These are phyloP conservation scores for Podospora pseudocomata DNA, from an alignment of 495 filamentous ascomycete species.

Conservation along the genomic window DNA sequence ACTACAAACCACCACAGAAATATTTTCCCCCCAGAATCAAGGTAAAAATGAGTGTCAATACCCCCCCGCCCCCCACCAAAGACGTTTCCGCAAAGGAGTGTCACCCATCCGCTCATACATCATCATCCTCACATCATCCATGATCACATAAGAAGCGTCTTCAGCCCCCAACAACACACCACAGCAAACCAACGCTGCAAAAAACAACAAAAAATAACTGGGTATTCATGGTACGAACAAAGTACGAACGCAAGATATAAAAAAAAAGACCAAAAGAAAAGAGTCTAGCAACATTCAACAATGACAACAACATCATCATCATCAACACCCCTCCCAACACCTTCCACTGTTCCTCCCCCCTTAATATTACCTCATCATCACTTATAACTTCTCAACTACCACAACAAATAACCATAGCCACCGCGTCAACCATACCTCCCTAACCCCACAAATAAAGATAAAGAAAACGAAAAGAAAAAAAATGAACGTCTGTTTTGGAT, in stretches of 20 bases:
- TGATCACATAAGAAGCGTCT: neutral
- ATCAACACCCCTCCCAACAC: too few species aligned
- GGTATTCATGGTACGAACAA: neutral
- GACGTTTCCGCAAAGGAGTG: neutral
- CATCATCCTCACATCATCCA: neutral
- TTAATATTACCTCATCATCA: too few species aligned
- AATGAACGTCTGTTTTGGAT: neutral
- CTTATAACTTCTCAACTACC: neutral
- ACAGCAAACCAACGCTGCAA: neutral
- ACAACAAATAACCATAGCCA: neutral
- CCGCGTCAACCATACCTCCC: too few species aligned
- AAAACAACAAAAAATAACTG: neutral
- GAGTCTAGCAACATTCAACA: neutral
- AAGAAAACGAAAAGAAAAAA: neutral
- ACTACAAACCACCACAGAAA: too few species aligned
- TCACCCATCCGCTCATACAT: neutral
- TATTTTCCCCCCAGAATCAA: too few species aligned
- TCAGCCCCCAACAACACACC: too few species aligned
- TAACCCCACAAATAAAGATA: neutral
- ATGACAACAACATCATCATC: neutral
- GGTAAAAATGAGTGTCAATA: neutral
- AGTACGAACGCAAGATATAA: neutral
- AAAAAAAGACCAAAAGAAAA: neutral
- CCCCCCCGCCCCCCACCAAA: too few species aligned
- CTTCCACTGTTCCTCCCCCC: too few species aligned